Evolutionary conservation across 345 rosid species (phyloP), one percentile per base, ranked within the genome.

Genomic region (Syzygium jambos): DNA sequence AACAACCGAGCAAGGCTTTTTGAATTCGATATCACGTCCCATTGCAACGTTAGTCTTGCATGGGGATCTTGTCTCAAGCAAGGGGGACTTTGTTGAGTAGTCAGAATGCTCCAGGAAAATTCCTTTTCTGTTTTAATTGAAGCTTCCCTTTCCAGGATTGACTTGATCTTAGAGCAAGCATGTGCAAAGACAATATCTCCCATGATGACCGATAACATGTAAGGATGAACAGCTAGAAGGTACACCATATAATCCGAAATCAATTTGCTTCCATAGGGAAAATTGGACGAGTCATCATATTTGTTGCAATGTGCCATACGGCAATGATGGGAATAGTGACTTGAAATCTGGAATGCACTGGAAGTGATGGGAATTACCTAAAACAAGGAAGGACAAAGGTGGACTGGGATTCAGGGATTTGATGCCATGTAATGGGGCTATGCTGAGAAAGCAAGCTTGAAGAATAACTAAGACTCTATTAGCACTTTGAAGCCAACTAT

Each of bases 261-360:
- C 63, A 85, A 85, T 19, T 84, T 34, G 63, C 49, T 21, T 38
- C 38, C 25, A 34, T 21, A 4, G 86, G 46, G 27, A 53, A 16
- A n/a, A 16, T 53, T n/a, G 27, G 0, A 53, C 5, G 5, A 53
- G 63, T 29, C n/a, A 1, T 38, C 29, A 21, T 0, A 52, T 53
- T 57, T 43, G 65, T 85, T 19, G 86, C 86, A 29, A 85, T 54
- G 63, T 85, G 16, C 63, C 86, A 85, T 52, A 85, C 21, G 29
- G 34, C 51, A 52, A 84, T 3, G 49, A 43, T 43, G 6, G 52
- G 12, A 51, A 51, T 10, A 51, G 52, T 51, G 52, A 51, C 52
- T 51, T 2, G 52, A 51, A 51, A 51, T 51, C 3, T 9, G 52
- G 52, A 51, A 51, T 51, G 12, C 52, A 51, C 52, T 51, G 12